Evolutionary conservation across 345 rosid species (phyloP).

Genomic region (Populus euphratica): DNA sequence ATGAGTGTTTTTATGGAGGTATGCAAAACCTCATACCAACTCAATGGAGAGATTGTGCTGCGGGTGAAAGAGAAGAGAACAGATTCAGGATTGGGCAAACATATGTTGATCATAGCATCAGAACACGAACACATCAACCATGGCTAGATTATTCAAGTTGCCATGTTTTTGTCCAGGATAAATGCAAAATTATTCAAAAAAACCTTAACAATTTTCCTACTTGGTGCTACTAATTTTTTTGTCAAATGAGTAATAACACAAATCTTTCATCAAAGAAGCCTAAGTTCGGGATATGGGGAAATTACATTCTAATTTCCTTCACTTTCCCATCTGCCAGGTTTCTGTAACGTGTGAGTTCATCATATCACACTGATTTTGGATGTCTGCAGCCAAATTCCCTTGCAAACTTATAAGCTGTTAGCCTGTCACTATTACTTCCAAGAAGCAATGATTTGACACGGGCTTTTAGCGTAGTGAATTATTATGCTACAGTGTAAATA

Average conservation of each 20-base stretch:
- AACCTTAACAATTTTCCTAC: not conserved
- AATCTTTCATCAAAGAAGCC: not conserved
- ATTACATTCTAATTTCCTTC: not conserved
- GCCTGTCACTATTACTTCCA: not conserved
- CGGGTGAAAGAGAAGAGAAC: conserved; percentile 1
- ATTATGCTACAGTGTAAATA: not conserved
- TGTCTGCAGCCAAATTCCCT: not conserved
- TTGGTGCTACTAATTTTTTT: not conserved
- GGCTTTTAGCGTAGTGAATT: not conserved
- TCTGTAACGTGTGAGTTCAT: not conserved
- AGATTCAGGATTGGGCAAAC: not conserved
- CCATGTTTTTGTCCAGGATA: not conserved
- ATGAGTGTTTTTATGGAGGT: not conserved
- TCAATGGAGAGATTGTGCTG: not conserved
- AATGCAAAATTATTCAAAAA: not conserved
- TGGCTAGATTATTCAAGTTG: not conserved
- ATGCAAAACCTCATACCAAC: conserved; percentile 2
- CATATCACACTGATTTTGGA: not conserved
- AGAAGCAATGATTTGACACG: not conserved
- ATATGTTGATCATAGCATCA: not conserved
- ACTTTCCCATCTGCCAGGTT: not conserved
- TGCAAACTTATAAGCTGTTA: not conserved
- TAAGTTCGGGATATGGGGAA: not conserved
- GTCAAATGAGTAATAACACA: not conserved
- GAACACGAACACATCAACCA: not conserved